phyloP scores from a whole-genome alignment of 306 rosid genomes.

The Crotalaria pallida region DNA sequence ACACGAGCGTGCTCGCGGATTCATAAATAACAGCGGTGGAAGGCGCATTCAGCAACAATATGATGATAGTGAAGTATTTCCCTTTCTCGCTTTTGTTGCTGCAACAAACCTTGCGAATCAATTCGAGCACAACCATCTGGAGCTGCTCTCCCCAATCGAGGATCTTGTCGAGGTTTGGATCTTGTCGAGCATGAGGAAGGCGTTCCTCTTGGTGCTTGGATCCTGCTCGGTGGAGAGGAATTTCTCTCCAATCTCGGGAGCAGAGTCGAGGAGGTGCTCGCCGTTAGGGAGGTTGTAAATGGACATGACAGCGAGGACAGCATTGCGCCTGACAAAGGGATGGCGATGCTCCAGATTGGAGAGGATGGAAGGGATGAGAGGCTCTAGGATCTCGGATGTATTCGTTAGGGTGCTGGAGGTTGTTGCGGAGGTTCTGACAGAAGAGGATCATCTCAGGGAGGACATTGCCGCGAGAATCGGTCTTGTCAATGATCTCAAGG shows the following conservation, averaged over 20 bases:
- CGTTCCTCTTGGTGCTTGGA: constrained; percentile 73
- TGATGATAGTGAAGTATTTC: constrained; percentile 80
- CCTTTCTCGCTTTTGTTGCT: constrained; percentile 74
- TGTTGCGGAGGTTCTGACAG: constrained; percentile 92
- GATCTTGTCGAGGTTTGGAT: constrained; percentile 73
- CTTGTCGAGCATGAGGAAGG: constrained; percentile 97
- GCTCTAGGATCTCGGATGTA: constrained; percentile 93
- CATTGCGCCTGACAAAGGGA: constrained; percentile 80
- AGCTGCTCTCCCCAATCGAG: constrained; percentile 88
- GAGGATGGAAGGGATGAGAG: constrained; percentile 74
- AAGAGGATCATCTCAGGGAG: constrained; percentile 96
- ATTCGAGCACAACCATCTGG: constrained; percentile 82
- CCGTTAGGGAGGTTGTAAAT: constrained; percentile 81
- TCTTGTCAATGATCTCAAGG: constrained; percentile 89
- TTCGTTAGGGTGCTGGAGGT: constrained; percentile 85
- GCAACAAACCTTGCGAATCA: constrained; percentile 87
- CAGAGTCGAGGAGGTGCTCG: constrained; percentile 64
- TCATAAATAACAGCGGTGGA: constrained; percentile 90
- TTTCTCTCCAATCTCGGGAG: constrained; percentile 80
- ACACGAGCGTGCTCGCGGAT: constrained; percentile 87
- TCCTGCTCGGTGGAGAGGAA: constrained; percentile 77
- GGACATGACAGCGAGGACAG: constrained; percentile 82
- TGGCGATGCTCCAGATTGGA: constrained; percentile 83
- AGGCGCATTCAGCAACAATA: constrained; percentile 52
- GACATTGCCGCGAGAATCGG: constrained; percentile 77